Base-by-base conservation (phyloP, 2,329 filamentous ascomycete species). In the Macroventuria anomochaeta region DNA sequence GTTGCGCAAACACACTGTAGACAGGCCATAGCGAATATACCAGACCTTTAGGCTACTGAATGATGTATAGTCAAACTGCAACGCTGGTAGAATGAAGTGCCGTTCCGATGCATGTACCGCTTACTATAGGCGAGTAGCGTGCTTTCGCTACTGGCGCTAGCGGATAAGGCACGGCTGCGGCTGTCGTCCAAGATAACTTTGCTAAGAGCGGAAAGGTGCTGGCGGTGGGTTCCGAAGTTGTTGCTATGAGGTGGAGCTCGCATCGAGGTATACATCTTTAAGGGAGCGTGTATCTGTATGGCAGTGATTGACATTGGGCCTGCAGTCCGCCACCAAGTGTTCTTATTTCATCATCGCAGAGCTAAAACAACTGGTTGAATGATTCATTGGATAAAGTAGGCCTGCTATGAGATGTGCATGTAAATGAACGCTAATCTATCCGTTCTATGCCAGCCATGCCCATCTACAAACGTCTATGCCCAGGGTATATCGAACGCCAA, bases 81-180 rank as follows among this genome's bases (percentile, higher is more conserved):
- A 12, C 17, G 23, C 17, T 29, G 23, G 46, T 40, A 29, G 17
- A 15, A 15, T 17, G 15, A 25, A 48, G 32, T 39, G 51, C 38
- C 39, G 51, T 43, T 48, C 51, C 32, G 51, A 39, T 48, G 50
- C 37, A 31, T 42, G 20, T 20, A 12, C 26, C 31, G 37, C 38
- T 49, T 33, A 10, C 41, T 7, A 17, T 36, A 21, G 20, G 40
- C 47, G 11, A 32, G 25, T 41, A 36, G 25, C 12, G 31, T 5
- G 12, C 21, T 32, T 20, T 32, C 29, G 13, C 32, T 29, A 12
- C 23, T 21, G 21, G 29, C 44, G 44, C 51, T 54, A 49, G 40
- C 44, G 44, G 51, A 40, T 54, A 54, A 49, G 34, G 40, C 40
- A 49, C 51, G 34, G 44, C 17, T 49, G 39, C 39, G 44, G 50